Evolutionary conservation across 1,139 yeast genomes (phyloP), one percentile per base, ranked within the genome.

Genomic region (Debaryomyces nepalensis): DNA sequence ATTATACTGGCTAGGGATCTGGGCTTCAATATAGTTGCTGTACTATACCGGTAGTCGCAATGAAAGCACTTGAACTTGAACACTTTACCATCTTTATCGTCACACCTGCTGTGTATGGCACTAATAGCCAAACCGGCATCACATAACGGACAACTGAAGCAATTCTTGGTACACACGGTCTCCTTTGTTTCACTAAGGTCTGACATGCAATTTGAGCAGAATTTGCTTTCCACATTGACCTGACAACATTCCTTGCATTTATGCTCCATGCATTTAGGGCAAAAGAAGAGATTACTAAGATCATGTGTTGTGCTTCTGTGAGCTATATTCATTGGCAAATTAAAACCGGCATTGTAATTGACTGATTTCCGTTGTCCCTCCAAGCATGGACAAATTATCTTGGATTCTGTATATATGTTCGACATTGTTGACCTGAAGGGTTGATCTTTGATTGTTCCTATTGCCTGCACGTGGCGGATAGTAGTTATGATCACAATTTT

Each of bases 81-180:
- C 29, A 57, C 47, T 48, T 72, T 73, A 1, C 74, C 75, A 14
- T 48, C 43, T 6, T 42, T 41, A 2, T 55, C 62, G 20, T 54
- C 52, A 2, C 42, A 37, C 10, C 38, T 37, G 14, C 48, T 54
- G 47, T 67, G 66, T 4, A 51, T 43, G 9, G 67, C 58, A 3
- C 57, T 46, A 4, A 71, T 60, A 0, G 55, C 38, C 4, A 71
- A 47, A 34, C 60, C 54, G 0, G 70, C 51, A 3, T 50, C 40
- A 49, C 77, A 73, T 9, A 46, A 33, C 1, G 77, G 77, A 46
- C 78, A 73, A 16, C 53, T 58, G 45, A 71, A 71, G 49, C 78
- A 73, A 48, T 68, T 72, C 42, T 62, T 65, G 8, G 58, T 29
- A 10, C 45, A 48, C 77, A 73, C 41, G 58, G 50, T 1, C 55